These are phyloP conservation scores for Phytophthora pluvialis DNA, from an alignment of 352 stramenopile species.

Conservation along the genomic window DNA sequence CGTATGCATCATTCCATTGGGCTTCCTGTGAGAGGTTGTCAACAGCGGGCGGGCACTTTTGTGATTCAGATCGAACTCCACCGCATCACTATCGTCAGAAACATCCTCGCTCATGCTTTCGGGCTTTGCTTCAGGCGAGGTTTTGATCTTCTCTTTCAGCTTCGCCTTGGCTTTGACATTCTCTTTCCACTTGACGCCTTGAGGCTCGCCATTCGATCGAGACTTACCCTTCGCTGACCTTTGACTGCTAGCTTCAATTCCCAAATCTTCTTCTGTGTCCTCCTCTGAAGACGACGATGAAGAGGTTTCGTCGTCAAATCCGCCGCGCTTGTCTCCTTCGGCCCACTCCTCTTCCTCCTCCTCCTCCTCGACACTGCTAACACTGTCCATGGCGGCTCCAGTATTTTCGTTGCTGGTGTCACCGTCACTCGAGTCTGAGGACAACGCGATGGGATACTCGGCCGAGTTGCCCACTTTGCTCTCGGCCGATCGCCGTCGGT, in stretches of 20 bases:
- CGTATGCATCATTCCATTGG: constrained; percentile 13
- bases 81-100: constrained; percentile 5
- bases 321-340: constrained; percentile 17
- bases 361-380: constrained; percentile 15
- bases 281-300: constrained; percentile 15
- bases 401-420: constrained; percentile 6
- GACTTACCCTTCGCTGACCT: constrained; percentile 7
- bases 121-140: neutral
- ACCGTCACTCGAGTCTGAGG: constrained; percentile 30
- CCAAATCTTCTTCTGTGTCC: constrained; percentile 15
- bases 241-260: constrained; percentile 10
- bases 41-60: constrained; percentile 32
- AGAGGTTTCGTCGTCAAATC: constrained; percentile 10
- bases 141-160: neutral
- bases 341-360: constrained; percentile 27
- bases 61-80: neutral
- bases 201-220: constrained; percentile 2
- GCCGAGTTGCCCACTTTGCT: constrained; percentile 17
- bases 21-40: constrained; percentile 30
- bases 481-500: constrained; percentile 8
- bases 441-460: constrained; percentile 33
- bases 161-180: constrained; percentile 19
- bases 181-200: constrained; percentile 4
- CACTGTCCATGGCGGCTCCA: constrained; percentile 6
- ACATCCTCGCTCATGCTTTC: neutral